Evolutionary conservation across 2,329 filamentous ascomycete species (phyloP).

Genomic region (Zarea fungicola): DNA sequence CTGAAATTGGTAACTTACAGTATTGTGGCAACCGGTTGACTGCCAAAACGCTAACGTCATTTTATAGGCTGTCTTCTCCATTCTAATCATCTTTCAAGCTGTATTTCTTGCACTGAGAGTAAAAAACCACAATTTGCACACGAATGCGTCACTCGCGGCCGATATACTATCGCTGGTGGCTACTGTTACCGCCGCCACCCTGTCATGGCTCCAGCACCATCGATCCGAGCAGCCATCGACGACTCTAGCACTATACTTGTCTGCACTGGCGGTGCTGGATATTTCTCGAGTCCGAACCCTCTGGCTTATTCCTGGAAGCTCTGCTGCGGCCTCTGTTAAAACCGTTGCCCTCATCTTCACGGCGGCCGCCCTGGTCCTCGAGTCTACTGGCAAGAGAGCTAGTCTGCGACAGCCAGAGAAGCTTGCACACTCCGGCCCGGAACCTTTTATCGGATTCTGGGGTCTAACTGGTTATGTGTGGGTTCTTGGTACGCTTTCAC

Average conservation of each 20-base stretch:
- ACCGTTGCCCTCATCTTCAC: conserved; percentile 28
- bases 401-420: conserved; percentile 5
- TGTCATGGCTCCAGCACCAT: conserved; percentile 7
- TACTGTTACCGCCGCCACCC: not conserved
- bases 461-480: conserved; percentile 24
- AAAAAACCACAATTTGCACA: not conserved
- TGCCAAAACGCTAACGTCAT: not conserved
- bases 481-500: conserved; percentile 22
- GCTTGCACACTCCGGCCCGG: conserved; percentile 2
- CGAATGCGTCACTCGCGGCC: not conserved
- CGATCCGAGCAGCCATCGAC: conserved; percentile 31
- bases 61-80: not conserved
- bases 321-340: conserved; percentile 24
- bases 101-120: conserved; percentile 1
- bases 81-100: not conserved
- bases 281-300: conserved; percentile 33
- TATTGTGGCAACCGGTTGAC: not conserved
- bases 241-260: conserved; percentile 33
- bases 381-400: conserved; percentile 21
- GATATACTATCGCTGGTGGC: not conserved
- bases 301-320: conserved; percentile 22
- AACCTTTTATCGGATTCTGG: conserved; percentile 20
- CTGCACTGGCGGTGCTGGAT: conserved; percentile 37
- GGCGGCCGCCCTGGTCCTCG: conserved; percentile 28
- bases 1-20: conserved; percentile 1